phyloP scores from a whole-genome alignment of 2,329 filamentous ascomycete species.

The Ceratocystis variospora region DNA sequence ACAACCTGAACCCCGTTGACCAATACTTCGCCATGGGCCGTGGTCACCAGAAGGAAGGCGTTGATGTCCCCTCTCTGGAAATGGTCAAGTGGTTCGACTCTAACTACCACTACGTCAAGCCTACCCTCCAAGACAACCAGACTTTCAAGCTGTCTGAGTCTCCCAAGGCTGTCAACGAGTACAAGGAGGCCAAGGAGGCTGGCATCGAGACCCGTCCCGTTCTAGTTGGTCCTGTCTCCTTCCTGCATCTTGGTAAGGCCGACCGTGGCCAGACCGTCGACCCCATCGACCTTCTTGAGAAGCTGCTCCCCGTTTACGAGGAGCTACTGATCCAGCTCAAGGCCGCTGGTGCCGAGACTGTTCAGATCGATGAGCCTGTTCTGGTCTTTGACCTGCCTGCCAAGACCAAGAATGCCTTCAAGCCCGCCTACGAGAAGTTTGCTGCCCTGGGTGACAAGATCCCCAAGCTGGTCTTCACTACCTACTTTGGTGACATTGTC shows the following conservation, averaged over 20 bases:
- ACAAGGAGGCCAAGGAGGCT: conserved; percentile 94
- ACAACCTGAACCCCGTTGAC: conserved; percentile 77
- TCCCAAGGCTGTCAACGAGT: conserved; percentile 90
- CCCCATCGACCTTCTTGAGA: conserved; percentile 85
- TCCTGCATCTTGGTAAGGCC: conserved; percentile 95
- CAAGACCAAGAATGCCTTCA: conserved; percentile 93
- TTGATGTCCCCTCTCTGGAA: conserved; percentile 89
- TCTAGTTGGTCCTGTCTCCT: conserved; percentile 88
- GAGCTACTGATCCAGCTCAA: conserved; percentile 89
- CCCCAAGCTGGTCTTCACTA: conserved; percentile 80
- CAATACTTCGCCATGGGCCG: conserved; percentile 99
- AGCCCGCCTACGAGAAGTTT: conserved; percentile 90
- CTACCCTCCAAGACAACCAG: conserved; percentile 93
- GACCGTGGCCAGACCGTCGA: conserved; percentile 88
- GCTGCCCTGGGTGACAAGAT: conserved; percentile 61
- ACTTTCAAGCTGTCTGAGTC: conserved; percentile 75
- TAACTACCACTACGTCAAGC: conserved; percentile 99
- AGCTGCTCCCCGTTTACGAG: conserved; percentile 87
- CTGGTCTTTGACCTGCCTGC: conserved; percentile 86
- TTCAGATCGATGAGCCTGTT: conserved; percentile 96
- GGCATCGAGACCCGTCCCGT: conserved; percentile 88
- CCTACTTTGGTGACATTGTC: conserved; percentile 98
- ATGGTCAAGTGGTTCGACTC: conserved; percentile 99
- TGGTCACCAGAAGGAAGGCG: conserved; percentile 87
- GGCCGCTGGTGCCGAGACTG: conserved; percentile 85